Evolutionary conservation across 1,284 basidiomycete genomes (phyloP), one percentile per base, ranked within the genome.

Genomic region (Boletellus dicymbophilus): DNA sequence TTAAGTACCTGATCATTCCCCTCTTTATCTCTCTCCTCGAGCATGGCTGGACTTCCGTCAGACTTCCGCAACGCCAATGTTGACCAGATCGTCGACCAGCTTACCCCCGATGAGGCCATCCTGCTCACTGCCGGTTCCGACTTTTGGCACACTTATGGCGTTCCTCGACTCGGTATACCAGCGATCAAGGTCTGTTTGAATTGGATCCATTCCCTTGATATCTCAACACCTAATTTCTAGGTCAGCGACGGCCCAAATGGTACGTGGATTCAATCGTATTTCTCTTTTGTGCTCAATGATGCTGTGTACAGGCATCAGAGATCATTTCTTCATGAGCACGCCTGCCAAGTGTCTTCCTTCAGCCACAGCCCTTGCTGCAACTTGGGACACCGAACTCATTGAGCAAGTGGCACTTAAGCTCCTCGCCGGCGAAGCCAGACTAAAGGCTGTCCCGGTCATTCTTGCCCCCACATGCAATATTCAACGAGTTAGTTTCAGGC

Each of bases 381-480:
- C 88, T 1, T 92, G 82, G 72, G 88, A 92, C 63, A 72, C 79
- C 0, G 74, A 81, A 12, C 80, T 93, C 37, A 76, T 88, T 23
- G 70, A 81, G 50, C 70, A 80, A 53, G 76, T 87, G 15, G 89
- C 87, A 10, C 66, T 72, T 37, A 80, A 81, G 58, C 74, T 90
- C 22, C 75, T 93, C 21, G 88, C 86, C 0, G 72, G 76, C 20
- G 90, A 93, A 65, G 82, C 85, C 4, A 88, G 83, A 60, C 75
- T 86, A 37, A 77, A 84, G 47, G 78, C 82, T 27, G 84, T 85
- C 3, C 84, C 86, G 10, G 75, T 88, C 11, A 72, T 87, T 37
- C 79, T 92, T 22, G 90, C 83, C 0, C 90, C 90, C 1, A 92
- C 90, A 0, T 85, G 84, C 62, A 93, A 93, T 64, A 90, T 89